These are phyloP conservation scores for Salvia rosmarinus DNA, from an alignment of 257 asterid species.

Conservation along the genomic window DNA sequence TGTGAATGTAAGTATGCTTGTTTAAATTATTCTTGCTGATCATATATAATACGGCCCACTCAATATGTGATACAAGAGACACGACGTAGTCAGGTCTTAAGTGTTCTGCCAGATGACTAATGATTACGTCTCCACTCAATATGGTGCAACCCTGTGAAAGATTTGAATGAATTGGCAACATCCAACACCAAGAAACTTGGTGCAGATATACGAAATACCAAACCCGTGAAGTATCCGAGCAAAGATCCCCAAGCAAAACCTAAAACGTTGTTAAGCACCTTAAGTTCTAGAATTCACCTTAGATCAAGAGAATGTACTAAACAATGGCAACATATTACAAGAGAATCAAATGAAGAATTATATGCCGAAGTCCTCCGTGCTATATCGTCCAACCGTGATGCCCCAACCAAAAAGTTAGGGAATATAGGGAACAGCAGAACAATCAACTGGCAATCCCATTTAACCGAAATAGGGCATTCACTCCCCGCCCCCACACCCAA, in stretches of 20 bases:
- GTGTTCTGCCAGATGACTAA: conserved; percentile 78
- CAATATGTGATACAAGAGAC: conserved; percentile 72
- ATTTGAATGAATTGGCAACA: conserved; percentile 27
- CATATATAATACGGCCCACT: too few relatives aligned
- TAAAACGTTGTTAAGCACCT: conserved; percentile 38
- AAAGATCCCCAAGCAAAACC: conserved; percentile 98
- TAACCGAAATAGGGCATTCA: not conserved
- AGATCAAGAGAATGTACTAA: conserved; percentile 8
- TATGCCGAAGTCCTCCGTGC: conserved; percentile 15
- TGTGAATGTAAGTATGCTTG: too few relatives aligned
- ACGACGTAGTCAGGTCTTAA: conserved; percentile 79
- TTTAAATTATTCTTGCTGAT: too few relatives aligned
- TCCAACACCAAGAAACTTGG: conserved; percentile 28
- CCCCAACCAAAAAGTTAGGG: not conserved
- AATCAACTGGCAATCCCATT: conserved; percentile 2
- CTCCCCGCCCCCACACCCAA: not conserved
- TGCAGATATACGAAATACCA: conserved; percentile 34
- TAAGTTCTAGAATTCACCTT: conserved; percentile 30
- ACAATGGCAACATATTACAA: not conserved
- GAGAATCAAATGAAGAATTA: conserved; percentile 2
- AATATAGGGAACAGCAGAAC: not conserved
- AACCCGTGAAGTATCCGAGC: conserved; percentile 83
- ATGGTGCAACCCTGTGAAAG: conserved; percentile 88
- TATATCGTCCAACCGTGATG: not conserved
- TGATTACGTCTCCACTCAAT: conserved; percentile 94